Evolutionary conservation across 2,329 filamentous ascomycete genomes (phyloP).

Genomic region (Phialocephala subalpina): DNA sequence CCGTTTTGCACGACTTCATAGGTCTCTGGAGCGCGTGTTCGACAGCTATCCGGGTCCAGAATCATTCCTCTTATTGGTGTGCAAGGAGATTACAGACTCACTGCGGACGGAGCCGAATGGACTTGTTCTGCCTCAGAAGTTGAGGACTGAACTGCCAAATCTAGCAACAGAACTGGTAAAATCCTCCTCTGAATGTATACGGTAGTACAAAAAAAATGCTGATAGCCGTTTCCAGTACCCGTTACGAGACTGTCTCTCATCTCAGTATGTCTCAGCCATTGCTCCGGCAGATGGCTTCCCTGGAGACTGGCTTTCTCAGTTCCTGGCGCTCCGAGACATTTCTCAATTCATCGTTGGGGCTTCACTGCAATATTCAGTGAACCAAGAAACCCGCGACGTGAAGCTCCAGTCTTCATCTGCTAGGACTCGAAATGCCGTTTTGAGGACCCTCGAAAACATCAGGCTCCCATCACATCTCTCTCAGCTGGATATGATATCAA

Average conservation of each 20-base stretch:
- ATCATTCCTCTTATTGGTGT: constrained; percentile 49
- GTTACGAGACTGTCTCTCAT: constrained; percentile 46
- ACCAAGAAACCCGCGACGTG: constrained; percentile 46
- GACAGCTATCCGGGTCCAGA: constrained; percentile 50
- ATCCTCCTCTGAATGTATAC: background rate
- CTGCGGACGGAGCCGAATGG: constrained; percentile 47
- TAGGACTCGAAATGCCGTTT: constrained; percentile 47
- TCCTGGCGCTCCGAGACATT: constrained; percentile 50
- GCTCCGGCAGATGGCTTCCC: constrained; percentile 42
- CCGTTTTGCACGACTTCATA: constrained; percentile 49
- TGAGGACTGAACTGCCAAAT: constrained; percentile 48
- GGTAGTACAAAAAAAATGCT: background rate
- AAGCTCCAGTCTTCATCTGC: constrained; percentile 46
- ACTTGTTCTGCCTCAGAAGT: constrained; percentile 44
- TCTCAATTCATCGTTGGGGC: constrained; percentile 50
- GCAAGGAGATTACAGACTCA: constrained; percentile 47
- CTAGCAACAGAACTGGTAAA: constrained; percentile 48
- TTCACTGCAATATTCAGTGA: constrained; percentile 48
- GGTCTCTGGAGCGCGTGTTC: constrained; percentile 48
- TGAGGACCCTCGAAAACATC: constrained; percentile 47
- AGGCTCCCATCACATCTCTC: constrained; percentile 46
- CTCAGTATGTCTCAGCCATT: constrained; percentile 46
- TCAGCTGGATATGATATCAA: constrained; percentile 46
- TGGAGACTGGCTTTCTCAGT: constrained; percentile 49
- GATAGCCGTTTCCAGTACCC: constrained; percentile 44